Evolutionary conservation across 805 yeast genomes (phyloP).

Genomic region (Candida pseudofarinosa): DNA sequence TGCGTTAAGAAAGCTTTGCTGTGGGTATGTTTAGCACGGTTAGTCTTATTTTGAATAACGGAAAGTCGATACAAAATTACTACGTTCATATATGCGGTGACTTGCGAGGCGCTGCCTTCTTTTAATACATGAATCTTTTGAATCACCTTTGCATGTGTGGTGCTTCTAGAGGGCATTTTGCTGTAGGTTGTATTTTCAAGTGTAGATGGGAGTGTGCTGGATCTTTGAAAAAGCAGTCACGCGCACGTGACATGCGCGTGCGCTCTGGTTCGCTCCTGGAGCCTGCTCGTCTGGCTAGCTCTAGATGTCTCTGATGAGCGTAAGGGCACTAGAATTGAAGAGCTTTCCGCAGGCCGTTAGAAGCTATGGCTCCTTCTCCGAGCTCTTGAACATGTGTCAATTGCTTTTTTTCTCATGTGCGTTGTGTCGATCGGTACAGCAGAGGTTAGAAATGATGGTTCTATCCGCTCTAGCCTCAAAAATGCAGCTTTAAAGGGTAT

Average conservation of each 20-base stretch:
- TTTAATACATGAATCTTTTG: not conserved
- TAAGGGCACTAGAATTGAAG: too few relatives aligned
- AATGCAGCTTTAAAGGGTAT: too few relatives aligned
- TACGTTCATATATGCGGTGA: not conserved
- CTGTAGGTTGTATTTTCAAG: not conserved
- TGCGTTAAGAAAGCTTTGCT: slow-evolving; percentile 52
- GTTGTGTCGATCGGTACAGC: too few relatives aligned
- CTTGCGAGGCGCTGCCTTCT: not conserved
- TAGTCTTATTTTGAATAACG: not conserved
- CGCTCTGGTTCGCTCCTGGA: not conserved
- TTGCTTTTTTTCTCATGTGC: too few relatives aligned
- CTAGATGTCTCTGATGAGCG: too few relatives aligned
- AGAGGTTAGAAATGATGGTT: too few relatives aligned
- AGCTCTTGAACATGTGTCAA: too few relatives aligned
- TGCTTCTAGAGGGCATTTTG: not conserved
- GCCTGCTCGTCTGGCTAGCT: not conserved
- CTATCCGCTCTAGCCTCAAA: too few relatives aligned
- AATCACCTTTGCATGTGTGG: not conserved
- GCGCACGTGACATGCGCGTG: not conserved
- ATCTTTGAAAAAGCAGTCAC: not conserved
- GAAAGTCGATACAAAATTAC: not conserved
- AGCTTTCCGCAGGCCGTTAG: too few relatives aligned
- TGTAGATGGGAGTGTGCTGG: not conserved
- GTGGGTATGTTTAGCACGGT: not conserved
- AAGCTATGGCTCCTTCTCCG: too few relatives aligned